phyloP scores from a whole-genome alignment of 768 basidiomycete genomes.

The Lactifluus subvellereus region DNA sequence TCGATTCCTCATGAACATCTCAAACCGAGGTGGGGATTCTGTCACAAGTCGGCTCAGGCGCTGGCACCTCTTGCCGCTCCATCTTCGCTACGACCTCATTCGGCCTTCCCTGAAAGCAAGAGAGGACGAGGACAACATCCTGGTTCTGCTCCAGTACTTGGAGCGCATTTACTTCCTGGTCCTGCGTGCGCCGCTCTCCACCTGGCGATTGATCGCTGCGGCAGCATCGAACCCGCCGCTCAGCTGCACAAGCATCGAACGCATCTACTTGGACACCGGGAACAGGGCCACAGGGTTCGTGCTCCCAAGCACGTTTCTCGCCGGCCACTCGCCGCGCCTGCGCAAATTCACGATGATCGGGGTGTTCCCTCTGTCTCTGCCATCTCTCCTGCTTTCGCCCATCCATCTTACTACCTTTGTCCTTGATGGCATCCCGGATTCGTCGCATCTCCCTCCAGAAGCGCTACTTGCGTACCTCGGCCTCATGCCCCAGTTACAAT shows the following conservation, averaged over 20 bases:
- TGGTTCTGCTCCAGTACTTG: neutral
- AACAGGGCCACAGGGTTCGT: neutral
- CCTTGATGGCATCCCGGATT: conserved; percentile 1
- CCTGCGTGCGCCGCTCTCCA: neutral
- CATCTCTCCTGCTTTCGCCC: neutral
- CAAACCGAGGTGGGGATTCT: neutral
- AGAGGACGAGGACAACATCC: neutral
- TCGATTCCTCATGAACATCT: conserved; percentile 1
- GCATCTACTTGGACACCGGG: neutral
- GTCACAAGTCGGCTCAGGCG: neutral
- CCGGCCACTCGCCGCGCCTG: neutral
- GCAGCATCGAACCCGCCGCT: neutral
- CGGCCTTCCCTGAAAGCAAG: neutral
- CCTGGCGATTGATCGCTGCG: neutral
- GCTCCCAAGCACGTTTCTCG: neutral
- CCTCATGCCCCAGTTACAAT: neutral
- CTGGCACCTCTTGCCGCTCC: neutral
- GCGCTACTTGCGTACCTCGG: neutral
- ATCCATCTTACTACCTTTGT: neutral
- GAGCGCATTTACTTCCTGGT: neutral
- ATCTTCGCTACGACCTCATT: neutral
- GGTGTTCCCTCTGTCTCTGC: neutral
- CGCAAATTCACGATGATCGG: neutral
- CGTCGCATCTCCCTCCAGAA: neutral
- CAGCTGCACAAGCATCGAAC: conserved; percentile 1